Base-by-base conservation (phyloP, 148 eudicot genomes). In the Vaccinium myrtillus region DNA sequence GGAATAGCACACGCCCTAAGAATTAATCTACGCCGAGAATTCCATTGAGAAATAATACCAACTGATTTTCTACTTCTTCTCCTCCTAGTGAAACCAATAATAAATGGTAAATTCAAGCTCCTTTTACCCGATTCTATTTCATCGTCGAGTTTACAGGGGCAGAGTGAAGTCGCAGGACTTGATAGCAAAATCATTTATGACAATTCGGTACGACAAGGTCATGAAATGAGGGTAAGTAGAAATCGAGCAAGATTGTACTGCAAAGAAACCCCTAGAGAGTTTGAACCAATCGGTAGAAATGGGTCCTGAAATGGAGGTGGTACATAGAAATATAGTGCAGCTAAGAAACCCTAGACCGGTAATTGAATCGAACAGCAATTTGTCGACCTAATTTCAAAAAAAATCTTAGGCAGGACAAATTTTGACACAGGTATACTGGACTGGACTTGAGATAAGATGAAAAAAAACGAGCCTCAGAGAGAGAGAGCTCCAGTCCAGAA, bases 181-280 rank as follows among this genome's bases (percentile, higher is more conserved):
- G 89, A 83, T 25, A 80, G 83, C 83, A 88, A 79, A 88, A 86
- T 82, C 93, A 92, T 90, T 86, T 85, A 87, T 75, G 9, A 79
- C 86, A 80, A 81, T 79, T 61, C 79, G 78, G 30, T 75, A 82
- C 56, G 58, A 23, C 82, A 67, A 2, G 87, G 88, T 86, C 91
- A 75, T 39, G 61, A 49, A 87, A 53, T 82, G 87, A 76, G 65
- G 59, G 49, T 14, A 76, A 82, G 77, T 89, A 84, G 86, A 75
- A 84, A 83, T 82, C 80, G 73, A 55, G 81, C 46, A 69, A 55
- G 36, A 30, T 13, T 55, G 50, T 27, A n/a, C 2, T 23, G 51
- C 71, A 27, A 73, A 5, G 54, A 13, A 58, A 50, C 75, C 56
- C 56, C 10, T 18, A 55, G 70, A n/a, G 21, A 36, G 32, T n/a